These are phyloP conservation scores for Mucor saturninus DNA, from an alignment of 371 early-diverging fungal species.

Conservation along the genomic window DNA sequence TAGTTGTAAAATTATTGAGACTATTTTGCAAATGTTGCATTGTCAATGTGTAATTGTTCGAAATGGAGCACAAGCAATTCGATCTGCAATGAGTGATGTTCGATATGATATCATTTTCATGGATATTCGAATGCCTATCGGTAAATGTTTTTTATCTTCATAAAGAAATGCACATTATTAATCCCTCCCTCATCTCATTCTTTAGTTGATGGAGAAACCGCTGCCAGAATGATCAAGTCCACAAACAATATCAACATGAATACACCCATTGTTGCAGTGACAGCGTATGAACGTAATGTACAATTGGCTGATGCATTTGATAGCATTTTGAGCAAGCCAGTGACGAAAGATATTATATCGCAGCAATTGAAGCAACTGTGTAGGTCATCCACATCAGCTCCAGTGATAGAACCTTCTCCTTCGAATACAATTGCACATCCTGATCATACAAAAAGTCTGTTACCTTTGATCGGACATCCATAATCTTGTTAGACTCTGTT, in stretches of 20 bases:
- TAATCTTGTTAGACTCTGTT: too few species aligned
- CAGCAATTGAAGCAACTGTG: conserved; percentile 59
- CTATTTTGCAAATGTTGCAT: conserved; percentile 74
- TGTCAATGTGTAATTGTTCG: conserved; percentile 83
- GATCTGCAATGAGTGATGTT: conserved; percentile 86
- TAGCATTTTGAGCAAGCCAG: conserved; percentile 74
- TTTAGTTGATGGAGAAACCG: conserved; percentile 87
- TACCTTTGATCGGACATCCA: too few species aligned
- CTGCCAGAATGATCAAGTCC: conserved; percentile 93
- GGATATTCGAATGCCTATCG: conserved; percentile 91
- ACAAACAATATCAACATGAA: conserved; percentile 78
- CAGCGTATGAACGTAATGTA: conserved; percentile 70
- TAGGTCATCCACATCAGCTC: background rate
- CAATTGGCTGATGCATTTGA: conserved; percentile 71
- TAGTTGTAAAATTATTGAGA: conserved; percentile 85
- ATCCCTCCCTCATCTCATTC: background rate
- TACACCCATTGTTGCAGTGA: conserved; percentile 78
- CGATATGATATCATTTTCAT: conserved; percentile 92
- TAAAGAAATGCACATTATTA: background rate
- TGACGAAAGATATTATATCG: conserved; percentile 65
- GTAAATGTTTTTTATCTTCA: conserved; percentile 53
- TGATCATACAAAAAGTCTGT: background rate
- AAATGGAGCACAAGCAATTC: conserved; percentile 91
- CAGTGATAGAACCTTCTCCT: background rate
- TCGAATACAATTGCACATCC: background rate